Percentiles rank a stretch among this genome's conserved stretches.
Evolutionary conservation across 2,329 filamentous ascomycete genomes (phyloP).

Genomic region (Cryoendolithus antarcticus): DNA sequence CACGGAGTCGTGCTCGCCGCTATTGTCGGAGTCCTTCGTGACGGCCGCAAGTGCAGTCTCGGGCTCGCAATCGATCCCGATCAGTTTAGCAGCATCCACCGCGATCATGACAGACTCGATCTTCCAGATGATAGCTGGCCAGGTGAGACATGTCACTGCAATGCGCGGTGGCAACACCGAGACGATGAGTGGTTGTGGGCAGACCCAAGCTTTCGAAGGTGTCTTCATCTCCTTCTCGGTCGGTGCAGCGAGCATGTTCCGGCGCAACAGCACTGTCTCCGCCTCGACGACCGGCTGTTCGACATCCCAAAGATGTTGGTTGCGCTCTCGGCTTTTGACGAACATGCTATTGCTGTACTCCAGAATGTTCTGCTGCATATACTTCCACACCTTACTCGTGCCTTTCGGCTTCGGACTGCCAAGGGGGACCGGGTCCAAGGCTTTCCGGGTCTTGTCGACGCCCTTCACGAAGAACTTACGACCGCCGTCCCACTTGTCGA

Average conservation of each 20-base stretch:
- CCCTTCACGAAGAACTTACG: slow-evolving; percentile 43
- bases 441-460: slow-evolving; percentile 41
- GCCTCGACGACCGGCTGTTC: slow-evolving; percentile 75
- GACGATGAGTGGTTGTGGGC: slow-evolving; percentile 63
- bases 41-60: slow-evolving; percentile 72
- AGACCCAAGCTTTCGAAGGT: slow-evolving; percentile 47
- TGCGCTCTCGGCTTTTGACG: slow-evolving; percentile 42
- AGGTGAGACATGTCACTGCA: slow-evolving; percentile 60
- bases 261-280: slow-evolving; percentile 60
- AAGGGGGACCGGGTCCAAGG: slow-evolving; percentile 52
- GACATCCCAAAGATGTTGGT: slow-evolving; percentile 41
- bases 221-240: slow-evolving; percentile 40
- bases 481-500: slow-evolving; percentile 45
- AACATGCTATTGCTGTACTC: slow-evolving; percentile 75
- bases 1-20: slow-evolving; percentile 52
- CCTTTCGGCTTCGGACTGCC: slow-evolving; percentile 35
- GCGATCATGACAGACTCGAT: slow-evolving; percentile 73
- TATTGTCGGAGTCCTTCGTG: slow-evolving; percentile 84
- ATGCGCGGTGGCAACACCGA: slow-evolving; percentile 58
- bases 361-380: slow-evolving; percentile 48
- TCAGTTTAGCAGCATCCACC: slow-evolving; percentile 55
- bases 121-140: slow-evolving; percentile 75
- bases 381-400: slow-evolving; percentile 10
- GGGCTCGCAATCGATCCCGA: slow-evolving; percentile 54
- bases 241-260: slow-evolving; percentile 67